phyloP scores from a whole-genome alignment of 805 yeast species.

The Kodamaea jinghongensis region DNA sequence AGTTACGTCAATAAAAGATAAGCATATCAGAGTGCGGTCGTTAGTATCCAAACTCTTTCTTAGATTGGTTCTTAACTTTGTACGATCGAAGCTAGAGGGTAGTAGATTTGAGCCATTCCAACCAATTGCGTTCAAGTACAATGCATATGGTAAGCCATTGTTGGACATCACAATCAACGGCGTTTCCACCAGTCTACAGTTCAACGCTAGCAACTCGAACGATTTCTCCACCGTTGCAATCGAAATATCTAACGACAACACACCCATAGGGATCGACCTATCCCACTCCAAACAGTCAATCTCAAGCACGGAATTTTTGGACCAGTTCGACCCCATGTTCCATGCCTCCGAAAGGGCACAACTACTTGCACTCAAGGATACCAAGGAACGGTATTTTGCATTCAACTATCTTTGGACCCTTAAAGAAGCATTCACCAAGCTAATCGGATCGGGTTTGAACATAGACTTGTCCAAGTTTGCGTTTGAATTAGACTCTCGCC shows the following conservation, averaged over 20 bases:
- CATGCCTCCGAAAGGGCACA: slow-evolving; percentile 30
- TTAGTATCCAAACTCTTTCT: slow-evolving; percentile 49
- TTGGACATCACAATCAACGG: slow-evolving; percentile 18
- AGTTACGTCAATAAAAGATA: slow-evolving; percentile 39
- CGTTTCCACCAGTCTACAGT: slow-evolving; percentile 23
- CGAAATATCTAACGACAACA: slow-evolving; percentile 18
- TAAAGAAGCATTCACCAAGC: slow-evolving; percentile 73
- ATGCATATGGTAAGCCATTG: slow-evolving; percentile 60
- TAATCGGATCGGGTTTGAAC: slow-evolving; percentile 56
- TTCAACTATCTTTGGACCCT: slow-evolving; percentile 73
- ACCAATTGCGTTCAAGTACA: slow-evolving; percentile 26
- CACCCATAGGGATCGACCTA: slow-evolving; percentile 36
- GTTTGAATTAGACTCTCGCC: slow-evolving; percentile 5
- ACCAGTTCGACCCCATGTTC: slow-evolving; percentile 44
- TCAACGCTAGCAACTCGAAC: slow-evolving; percentile 61
- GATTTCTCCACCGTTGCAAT: slow-evolving; percentile 47
- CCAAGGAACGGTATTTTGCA: slow-evolving; percentile 20
- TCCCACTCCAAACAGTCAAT: slow-evolving; percentile 33
- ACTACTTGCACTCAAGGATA: slow-evolving; percentile 20
- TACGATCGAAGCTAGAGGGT: slow-evolving; percentile 16
- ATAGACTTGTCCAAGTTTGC: slow-evolving; percentile 12
- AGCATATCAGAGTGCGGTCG: slow-evolving; percentile 31
- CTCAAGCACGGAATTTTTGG: slow-evolving; percentile 26
- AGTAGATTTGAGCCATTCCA: slow-evolving; percentile 18
- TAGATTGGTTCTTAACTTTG: slow-evolving; percentile 36